Evolutionary conservation across 768 basidiomycete species (phyloP).

Genomic region (Hydnum rufescens): DNA sequence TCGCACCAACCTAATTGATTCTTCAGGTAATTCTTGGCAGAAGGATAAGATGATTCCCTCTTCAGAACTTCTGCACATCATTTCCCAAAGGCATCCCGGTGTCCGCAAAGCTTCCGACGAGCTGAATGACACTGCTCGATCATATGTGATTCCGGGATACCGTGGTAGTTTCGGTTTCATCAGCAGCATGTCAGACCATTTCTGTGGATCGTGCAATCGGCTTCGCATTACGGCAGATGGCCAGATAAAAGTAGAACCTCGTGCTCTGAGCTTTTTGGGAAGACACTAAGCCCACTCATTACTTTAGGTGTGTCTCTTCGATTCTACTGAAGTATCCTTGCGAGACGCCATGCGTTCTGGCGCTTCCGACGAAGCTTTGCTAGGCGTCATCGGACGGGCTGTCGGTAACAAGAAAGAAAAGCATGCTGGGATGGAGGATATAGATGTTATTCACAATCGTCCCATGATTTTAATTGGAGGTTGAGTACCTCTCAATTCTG

Average conservation of each 20-base stretch:
- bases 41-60: constrained; percentile 67
- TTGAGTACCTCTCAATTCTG: constrained; percentile 33
- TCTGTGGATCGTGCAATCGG: constrained; percentile 70
- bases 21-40: constrained; percentile 68
- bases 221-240: constrained; percentile 78
- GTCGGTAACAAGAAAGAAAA: constrained; percentile 56
- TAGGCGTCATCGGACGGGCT: constrained; percentile 40
- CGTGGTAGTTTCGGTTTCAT: constrained; percentile 67
- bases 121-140: constrained; percentile 61
- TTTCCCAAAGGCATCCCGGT: constrained; percentile 29
- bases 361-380: constrained; percentile 40
- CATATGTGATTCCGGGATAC: constrained; percentile 54
- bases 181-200: constrained; percentile 86
- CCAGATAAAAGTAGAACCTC: constrained; percentile 48
- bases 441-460: constrained; percentile 55
- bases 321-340: constrained; percentile 64
- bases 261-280: background rate
- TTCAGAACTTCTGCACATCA: constrained; percentile 33
- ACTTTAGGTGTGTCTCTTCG: constrained; percentile 69
- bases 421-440: constrained; percentile 68
- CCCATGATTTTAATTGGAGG: constrained; percentile 92
- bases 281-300: background rate
- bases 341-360: constrained; percentile 52
- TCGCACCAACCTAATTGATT: constrained; percentile 1
- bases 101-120: constrained; percentile 44